Percentiles rank a stretch among this genome's conserved stretches.
These are phyloP conservation scores for Dictyostelium purpureum DNA, from an alignment of 78 protist genomes.

Conservation along the genomic window DNA sequence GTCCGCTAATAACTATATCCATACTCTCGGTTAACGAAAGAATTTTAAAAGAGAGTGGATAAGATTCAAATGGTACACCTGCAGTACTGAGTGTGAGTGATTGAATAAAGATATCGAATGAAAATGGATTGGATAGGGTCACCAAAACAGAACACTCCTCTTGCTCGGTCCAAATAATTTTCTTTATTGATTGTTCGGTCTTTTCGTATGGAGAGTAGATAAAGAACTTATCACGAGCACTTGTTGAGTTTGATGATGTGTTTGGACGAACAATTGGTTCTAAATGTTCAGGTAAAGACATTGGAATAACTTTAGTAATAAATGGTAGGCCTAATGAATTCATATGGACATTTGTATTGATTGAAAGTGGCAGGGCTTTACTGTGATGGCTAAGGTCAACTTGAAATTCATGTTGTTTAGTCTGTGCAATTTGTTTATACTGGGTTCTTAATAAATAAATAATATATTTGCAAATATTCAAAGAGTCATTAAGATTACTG, in stretches of 20 bases:
- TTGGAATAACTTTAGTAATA: conserved; percentile 6
- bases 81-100: conserved; percentile 31
- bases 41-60: conserved; percentile 72
- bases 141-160: conserved; percentile 55
- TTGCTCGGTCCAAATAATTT: conserved; percentile 46
- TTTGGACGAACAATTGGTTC: not conserved
- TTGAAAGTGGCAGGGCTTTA: not conserved
- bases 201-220: conserved; percentile 62
- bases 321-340: conserved; percentile 62
- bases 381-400: conserved; percentile 33
- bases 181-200: not conserved
- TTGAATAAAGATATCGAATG: conserved; percentile 74
- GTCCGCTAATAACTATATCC: conserved; percentile 57
- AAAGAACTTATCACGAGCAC: conserved; percentile 14
- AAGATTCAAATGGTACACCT: conserved; percentile 76
- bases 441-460: conserved; percentile 52
- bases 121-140: conserved; percentile 40
- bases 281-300: conserved; percentile 22
- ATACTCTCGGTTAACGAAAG: conserved; percentile 34
- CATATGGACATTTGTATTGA: conserved; percentile 77
- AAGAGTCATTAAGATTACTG: conserved; percentile 23
- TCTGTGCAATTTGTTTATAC: conserved; percentile 1
- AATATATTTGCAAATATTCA: conserved; percentile 52
- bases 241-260: not conserved
- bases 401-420: conserved; percentile 60